Percentiles rank a stretch among this genome's conserved stretches.
Evolutionary conservation across 176 grass and related monocot genomes (phyloP).

Genomic region (Phragmites australis): DNA sequence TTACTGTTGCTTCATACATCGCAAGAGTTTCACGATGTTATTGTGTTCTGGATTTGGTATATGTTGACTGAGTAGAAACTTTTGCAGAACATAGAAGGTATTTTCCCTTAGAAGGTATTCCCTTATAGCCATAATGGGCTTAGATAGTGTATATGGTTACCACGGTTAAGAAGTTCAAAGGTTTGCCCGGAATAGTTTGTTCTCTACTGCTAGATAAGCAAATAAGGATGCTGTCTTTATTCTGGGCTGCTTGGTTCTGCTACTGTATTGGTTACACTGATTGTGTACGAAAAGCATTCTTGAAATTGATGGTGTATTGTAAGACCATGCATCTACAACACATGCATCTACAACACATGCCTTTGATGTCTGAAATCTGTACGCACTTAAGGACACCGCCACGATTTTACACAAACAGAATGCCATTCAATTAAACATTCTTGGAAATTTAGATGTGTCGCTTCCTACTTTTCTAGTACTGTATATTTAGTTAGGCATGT

Average conservation of each 20-base stretch:
- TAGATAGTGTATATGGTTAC: background rate
- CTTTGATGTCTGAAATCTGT: slow-evolving; percentile 4
- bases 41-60: background rate
- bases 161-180: background rate
- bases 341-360: background rate
- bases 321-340: background rate
- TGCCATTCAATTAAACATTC: background rate
- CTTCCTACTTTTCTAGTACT: background rate
- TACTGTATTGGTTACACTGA: background rate
- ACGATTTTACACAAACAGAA: background rate
- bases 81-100: too few species aligned
- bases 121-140: background rate
- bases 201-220: background rate
- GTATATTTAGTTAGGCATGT: background rate
- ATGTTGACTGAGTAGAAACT: background rate
- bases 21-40: background rate
- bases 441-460: background rate
- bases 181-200: background rate
- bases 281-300: background rate
- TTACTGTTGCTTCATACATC: background rate
- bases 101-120: background rate
- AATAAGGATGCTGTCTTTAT: slow-evolving; percentile 3
- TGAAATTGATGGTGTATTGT: background rate
- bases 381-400: background rate
- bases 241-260: background rate